A percentile compares a stretch with the other conserved stretches of the same genome.
Evolutionary conservation across 208 protist species (phyloP).

Genomic region (Leishmania aethiopica): DNA sequence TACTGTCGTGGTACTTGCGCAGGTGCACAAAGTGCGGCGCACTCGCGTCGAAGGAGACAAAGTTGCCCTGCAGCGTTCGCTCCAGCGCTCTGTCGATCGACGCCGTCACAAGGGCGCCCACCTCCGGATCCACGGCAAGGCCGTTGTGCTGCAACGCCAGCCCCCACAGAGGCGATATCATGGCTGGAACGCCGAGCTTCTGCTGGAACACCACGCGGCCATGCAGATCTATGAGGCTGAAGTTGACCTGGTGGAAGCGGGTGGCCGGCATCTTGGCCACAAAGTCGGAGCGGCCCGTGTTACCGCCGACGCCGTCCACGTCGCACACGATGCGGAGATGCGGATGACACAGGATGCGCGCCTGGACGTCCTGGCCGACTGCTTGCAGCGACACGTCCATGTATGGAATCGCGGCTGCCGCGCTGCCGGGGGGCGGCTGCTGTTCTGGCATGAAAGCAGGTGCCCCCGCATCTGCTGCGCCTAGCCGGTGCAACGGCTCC

Average conservation of each 20-base stretch:
- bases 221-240: constrained; percentile 57
- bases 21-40: constrained; percentile 62
- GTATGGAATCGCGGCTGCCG: constrained; percentile 29
- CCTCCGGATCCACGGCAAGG: constrained; percentile 54
- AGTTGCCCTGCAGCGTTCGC: constrained; percentile 48
- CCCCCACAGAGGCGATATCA: constrained; percentile 56
- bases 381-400: constrained; percentile 63
- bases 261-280: constrained; percentile 48
- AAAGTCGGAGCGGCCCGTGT: constrained; percentile 59
- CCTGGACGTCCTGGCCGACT: constrained; percentile 56
- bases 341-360: constrained; percentile 53
- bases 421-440: not conserved
- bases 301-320: constrained; percentile 65
- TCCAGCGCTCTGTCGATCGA: constrained; percentile 66
- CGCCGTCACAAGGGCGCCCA: constrained; percentile 36
- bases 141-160: constrained; percentile 65
- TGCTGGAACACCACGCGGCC: constrained; percentile 76
- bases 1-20: constrained; percentile 57
- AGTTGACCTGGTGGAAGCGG: constrained; percentile 53
- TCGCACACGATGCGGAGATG: constrained; percentile 71
- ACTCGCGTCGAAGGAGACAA: constrained; percentile 59
- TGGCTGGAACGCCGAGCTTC: constrained; percentile 62
- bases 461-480: not conserved
- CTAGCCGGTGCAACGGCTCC: not conserved
- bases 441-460: not conserved